Percentiles rank a stretch among this genome's conserved stretches.
These are phyloP conservation scores for Chamaecyparis obtusa DNA, from an alignment of 75 land plant genomes.

Conservation along the genomic window DNA sequence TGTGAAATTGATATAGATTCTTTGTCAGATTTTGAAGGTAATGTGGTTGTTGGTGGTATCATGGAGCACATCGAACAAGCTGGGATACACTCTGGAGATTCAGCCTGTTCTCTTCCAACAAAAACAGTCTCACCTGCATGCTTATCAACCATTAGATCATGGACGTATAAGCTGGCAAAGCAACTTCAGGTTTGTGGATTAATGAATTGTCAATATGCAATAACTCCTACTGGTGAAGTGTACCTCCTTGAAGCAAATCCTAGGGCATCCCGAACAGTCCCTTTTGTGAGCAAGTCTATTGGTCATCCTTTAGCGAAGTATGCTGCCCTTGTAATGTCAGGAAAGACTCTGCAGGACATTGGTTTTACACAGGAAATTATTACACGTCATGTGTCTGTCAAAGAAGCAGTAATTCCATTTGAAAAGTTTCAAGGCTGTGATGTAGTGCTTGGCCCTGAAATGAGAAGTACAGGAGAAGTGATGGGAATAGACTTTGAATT, in stretches of 20 bases:
- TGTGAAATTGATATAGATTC: conserved; percentile 97
- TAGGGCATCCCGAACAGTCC: conserved; percentile 96
- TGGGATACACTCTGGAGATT: conserved; percentile 99
- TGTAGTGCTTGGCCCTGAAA: conserved; percentile 92
- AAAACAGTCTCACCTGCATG: conserved; percentile 62
- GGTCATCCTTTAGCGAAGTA: conserved; percentile 98
- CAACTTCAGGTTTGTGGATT: conserved; percentile 77
- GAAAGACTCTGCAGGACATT: conserved; percentile 71
- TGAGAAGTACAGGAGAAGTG: conserved; percentile 99
- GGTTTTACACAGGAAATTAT: conserved; percentile 79
- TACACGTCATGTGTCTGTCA: conserved; percentile 88
- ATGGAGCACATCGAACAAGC: conserved; percentile 99
- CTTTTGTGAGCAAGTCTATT: conserved; percentile 98
- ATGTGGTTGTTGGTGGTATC: conserved; percentile 98
- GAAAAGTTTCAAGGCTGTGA: conserved; percentile 99
- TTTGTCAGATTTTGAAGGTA: conserved; percentile 75
- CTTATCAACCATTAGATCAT: conserved; percentile 67
- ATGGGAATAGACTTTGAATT: conserved; percentile 91
- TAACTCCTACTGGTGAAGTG: conserved; percentile 72
- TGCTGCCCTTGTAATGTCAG: conserved; percentile 96
- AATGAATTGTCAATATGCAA: conserved; percentile 99
- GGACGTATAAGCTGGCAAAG: conserved; percentile 84
- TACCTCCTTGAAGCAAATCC: conserved; percentile 97
- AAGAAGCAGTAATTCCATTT: conserved; percentile 98
- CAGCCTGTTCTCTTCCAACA: conserved; percentile 93